Evolutionary conservation across 352 stramenopile genomes (phyloP), one percentile per base, ranked within the genome.

Genomic region (Peronospora belbahrii): DNA sequence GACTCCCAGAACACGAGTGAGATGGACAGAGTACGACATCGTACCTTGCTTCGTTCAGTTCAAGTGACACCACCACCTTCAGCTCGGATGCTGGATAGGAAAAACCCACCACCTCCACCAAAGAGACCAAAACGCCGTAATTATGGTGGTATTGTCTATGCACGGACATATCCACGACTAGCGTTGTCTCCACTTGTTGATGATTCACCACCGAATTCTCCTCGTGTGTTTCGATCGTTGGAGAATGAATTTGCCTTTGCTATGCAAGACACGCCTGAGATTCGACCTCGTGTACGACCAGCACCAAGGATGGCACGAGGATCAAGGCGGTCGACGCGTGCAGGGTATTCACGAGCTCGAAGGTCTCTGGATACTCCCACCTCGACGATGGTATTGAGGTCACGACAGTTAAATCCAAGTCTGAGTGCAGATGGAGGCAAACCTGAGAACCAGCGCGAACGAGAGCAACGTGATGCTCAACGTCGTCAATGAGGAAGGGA

Each of bases 21-120:
- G 20, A 22, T 44, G 5, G 51, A 65, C 25, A 34, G 59, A 14
- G 35, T 51, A 18, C 24, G 35, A 9, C 52, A 58, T 25, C 36
- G 56, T 18, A 51, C 32, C 2, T 59, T 42, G 13, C 56, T 74
- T 15, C 52, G 67, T 6, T 55, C 65, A 23, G 53, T 70, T 4
- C 74, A 84, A 49, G 67, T 83, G 32, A 86, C 74, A 20, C 74
- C 74, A 15, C 74, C 74, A 9, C 74, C 74, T 19, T 86, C 74
- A 1, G 57, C 68, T 17, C 70, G 74, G 27, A 86, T 86, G 74
- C 52, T 83, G 19, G 72, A 86, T 46, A 56, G 70, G 32, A 63
- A 66, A 38, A 86, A 86, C 50, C 74, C 74, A n/a, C 74, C 74
- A 7, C 72, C 70, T 4, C 74, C 74, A 11, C 74, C 74, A 0